Conservation (phyloP, 345 rosid species). For the Sisymbrium altissimum region DNA sequence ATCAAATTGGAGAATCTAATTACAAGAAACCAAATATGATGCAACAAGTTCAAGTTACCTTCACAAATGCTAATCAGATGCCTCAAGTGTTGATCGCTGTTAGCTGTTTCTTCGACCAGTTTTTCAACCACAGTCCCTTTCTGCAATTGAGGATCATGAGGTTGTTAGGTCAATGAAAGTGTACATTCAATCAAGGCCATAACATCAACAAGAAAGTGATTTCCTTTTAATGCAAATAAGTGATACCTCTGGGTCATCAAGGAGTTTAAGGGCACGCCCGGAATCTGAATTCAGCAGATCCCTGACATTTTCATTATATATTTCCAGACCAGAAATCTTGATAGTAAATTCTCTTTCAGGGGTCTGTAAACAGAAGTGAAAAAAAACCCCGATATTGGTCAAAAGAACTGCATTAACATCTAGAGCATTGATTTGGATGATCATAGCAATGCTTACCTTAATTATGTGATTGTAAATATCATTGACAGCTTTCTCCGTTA, state of each 20-base stretch:
- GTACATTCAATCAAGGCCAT: neutral
- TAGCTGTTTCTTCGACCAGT: slow-evolving; percentile 88
- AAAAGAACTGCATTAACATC: slow-evolving; percentile 7
- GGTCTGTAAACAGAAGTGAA: slow-evolving; percentile 49
- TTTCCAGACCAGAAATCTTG: slow-evolving; percentile 93
- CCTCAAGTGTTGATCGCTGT: slow-evolving; percentile 70
- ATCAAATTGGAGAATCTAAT: neutral
- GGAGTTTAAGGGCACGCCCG: slow-evolving; percentile 90
- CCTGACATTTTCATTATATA: slow-evolving; percentile 91
- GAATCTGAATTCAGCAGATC: slow-evolving; percentile 92
- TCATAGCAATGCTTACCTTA: slow-evolving; percentile 47
- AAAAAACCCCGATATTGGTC: neutral
- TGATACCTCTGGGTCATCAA: slow-evolving; percentile 97
- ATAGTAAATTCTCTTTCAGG: slow-evolving; percentile 95
- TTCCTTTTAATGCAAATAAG: neutral
- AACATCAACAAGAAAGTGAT: neutral
- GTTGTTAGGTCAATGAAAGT: neutral
- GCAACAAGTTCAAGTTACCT: slow-evolving; percentile 47
- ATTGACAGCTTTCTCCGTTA: slow-evolving; percentile 95
- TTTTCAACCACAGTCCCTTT: slow-evolving; percentile 99
- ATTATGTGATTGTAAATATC: slow-evolving; percentile 88
- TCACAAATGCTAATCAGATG: slow-evolving; percentile 86
- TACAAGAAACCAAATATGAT: neutral
- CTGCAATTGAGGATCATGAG: slow-evolving; percentile 39
- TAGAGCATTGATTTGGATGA: neutral